Base-by-base conservation (phyloP, 257 asterid genomes). In the Petunia secreta region DNA sequence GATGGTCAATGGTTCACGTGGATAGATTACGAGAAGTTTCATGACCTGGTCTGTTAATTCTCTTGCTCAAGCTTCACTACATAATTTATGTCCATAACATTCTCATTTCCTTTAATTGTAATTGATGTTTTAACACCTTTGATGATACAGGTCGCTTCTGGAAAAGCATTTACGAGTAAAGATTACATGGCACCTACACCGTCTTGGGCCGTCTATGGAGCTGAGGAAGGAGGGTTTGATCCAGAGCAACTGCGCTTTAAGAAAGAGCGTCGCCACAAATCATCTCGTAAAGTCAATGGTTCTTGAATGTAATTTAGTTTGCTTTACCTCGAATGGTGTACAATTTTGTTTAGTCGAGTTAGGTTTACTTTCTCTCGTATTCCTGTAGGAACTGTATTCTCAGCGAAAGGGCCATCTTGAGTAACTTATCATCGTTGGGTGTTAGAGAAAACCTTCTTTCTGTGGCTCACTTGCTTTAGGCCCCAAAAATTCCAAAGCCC, bases 21-120 rank as follows among this genome's bases (percentile, higher is more conserved):
- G 99, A 96, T 96, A 62, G 98, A 96, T 87, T 96, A 96, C 8
- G 98, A 96, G 57, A 96, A 96, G 85, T 96, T 96, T 89, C 99
- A 96, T 39, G 85, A 94, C 85, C 91, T 95, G 97, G 98, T 95
- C 8, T 41, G 94, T 86, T 73, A 77, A 54, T 14, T 11, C 75
- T 54, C 44, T 8, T 64, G 62, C 54, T 36, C 15, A 34, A 36
- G 6, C 69, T 14, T 52, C 4, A 58, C 14, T 85, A 48, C 43
- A 40, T n/a, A 38, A 25, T 14, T 50, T 64, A 43, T 81, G 13
- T 79, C 74, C 25, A 69, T 16, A 16, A 14, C 16, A 25, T 48
- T 46, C 59, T 11, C 43, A 25, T 46, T 15, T 48, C 3, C 5
- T 8, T 25, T 48, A 9, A 5, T 25, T 9, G 1, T 48, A 69